A percentile compares a stretch with the other conserved stretches of the same genome.
Evolutionary conservation across 2,329 filamentous ascomycete genomes (phyloP).

Genomic region (Penicillium sp.): DNA sequence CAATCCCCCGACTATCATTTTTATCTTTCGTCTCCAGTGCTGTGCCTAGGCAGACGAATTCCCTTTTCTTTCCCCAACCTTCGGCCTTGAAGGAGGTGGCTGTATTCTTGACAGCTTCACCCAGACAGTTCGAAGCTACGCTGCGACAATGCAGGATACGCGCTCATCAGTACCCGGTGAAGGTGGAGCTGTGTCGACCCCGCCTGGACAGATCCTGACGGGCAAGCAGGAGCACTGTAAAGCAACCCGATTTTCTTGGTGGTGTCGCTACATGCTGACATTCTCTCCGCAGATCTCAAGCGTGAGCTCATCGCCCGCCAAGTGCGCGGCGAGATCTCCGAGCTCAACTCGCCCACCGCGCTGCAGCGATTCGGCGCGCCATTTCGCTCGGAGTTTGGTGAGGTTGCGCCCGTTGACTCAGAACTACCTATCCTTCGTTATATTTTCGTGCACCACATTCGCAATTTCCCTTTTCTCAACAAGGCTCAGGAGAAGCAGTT

Average conservation of each 20-base stretch:
- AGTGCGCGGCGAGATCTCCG: slow-evolving; percentile 81
- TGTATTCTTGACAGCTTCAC: neutral
- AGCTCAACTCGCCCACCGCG: slow-evolving; percentile 91
- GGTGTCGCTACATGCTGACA: neutral
- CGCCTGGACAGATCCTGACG: slow-evolving; percentile 64
- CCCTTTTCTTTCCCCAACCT: slow-evolving; percentile 7
- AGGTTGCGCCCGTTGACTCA: slow-evolving; percentile 88
- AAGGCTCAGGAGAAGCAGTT: slow-evolving; percentile 98
- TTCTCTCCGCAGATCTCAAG: slow-evolving; percentile 68
- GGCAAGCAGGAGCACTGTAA: slow-evolving; percentile 97
- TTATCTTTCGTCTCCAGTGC: neutral
- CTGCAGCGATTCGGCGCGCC: slow-evolving; percentile 92
- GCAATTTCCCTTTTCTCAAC: slow-evolving; percentile 96
- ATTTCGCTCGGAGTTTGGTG: slow-evolving; percentile 86
- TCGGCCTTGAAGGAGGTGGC: neutral
- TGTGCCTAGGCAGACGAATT: slow-evolving; percentile 32
- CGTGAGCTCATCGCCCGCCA: slow-evolving; percentile 88
- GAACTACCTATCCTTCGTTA: slow-evolving; percentile 90
- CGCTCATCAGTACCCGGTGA: slow-evolving; percentile 12
- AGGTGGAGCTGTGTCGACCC: slow-evolving; percentile 24
- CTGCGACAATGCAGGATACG: slow-evolving; percentile 6
- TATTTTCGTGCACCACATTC: slow-evolving; percentile 96
- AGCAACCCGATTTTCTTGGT: slow-evolving; percentile 25
- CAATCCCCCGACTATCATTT: neutral
- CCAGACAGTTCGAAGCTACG: neutral